Base-by-base conservation (phyloP, 371 early-diverging fungal genomes). In the Mortierella sp. region DNA sequence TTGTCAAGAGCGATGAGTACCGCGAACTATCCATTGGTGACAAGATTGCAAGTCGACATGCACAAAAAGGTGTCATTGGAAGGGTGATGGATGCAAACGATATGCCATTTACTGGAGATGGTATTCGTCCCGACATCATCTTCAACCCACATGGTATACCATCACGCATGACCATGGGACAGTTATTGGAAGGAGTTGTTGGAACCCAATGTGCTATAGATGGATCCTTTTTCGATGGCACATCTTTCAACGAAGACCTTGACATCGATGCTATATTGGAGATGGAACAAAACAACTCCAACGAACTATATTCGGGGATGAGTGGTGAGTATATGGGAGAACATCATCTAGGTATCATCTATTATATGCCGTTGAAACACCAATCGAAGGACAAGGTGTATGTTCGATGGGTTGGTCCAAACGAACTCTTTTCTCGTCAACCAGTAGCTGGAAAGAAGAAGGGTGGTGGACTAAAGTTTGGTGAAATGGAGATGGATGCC, bases 81-180 rank as follows among this genome's bases (percentile, higher is more conserved):
- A 95, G 96, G 79, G 94, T 96, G 80, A 99, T 94, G 90, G 97
- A 97, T 7, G 88, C 95, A 6, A 85, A 94, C 31, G 99, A 99
- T 80, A 97, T 99, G 98, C 99, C 99, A 2, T 99, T 99, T 78
- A 93, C 95, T 37, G 99, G 99, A 80, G 88, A 94, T 3, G 99
- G 99, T 30, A 96, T 98, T 81, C 91, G 93, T 55, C 99, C 99
- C 32, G 99, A 99, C 85, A 93, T 99, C 50, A 99, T 99, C 66
- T 99, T 99, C 85, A 99, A 99, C 81, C 99, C 99, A 42, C 99
- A 99, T 81, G 99, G 99, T 73, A 99, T 99, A 92, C 99, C 99
- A 15, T 96, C 97, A 27, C 95, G 99, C 81, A 99, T 99, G 99
- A 99, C 99, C 0, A 99, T 99, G 72, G 99, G 99, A 69, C 99